A percentile compares a stretch with the other conserved stretches of the same genome.
phyloP scores from a whole-genome alignment of 2,329 filamentous ascomycete species.

The Colletotrichum orbiculare region DNA sequence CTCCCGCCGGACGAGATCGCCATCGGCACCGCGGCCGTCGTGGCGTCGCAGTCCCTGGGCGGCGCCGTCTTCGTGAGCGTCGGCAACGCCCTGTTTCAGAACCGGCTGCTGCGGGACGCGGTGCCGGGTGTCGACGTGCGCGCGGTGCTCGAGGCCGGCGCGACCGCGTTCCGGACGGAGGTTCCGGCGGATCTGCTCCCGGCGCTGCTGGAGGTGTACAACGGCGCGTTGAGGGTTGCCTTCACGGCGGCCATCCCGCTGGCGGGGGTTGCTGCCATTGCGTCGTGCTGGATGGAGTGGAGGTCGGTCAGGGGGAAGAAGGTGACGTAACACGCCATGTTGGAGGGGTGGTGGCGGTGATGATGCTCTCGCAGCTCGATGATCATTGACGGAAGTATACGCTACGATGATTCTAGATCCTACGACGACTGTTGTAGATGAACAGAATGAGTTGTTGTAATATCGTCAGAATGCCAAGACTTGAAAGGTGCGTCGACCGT shows the following conservation, averaged over 20 bases:
- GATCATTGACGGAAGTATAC: background rate
- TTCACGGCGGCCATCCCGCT: slow-evolving; percentile 48
- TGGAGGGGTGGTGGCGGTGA: too few species aligned
- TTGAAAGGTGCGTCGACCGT: too few species aligned
- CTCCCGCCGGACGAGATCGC: slow-evolving; percentile 42
- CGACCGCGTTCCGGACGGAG: slow-evolving; percentile 61
- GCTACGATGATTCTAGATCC: too few species aligned
- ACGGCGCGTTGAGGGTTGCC: slow-evolving; percentile 67
- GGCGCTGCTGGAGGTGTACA: slow-evolving; percentile 68
- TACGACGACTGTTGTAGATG: too few species aligned
- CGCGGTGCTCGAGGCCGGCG: slow-evolving; percentile 50
- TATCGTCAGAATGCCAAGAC: too few species aligned
- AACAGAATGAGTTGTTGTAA: too few species aligned
- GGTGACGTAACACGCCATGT: background rate
- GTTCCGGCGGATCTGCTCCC: slow-evolving; percentile 59
- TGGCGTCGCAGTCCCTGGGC: slow-evolving; percentile 49
- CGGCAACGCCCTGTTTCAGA: slow-evolving; percentile 53
- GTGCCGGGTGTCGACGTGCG: slow-evolving; percentile 27
- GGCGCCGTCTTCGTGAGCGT: slow-evolving; percentile 57
- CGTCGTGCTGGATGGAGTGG: slow-evolving; percentile 33
- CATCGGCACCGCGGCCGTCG: slow-evolving; percentile 46
- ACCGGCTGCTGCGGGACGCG: slow-evolving; percentile 47
- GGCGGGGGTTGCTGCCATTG: slow-evolving; percentile 25
- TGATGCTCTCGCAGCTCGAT: background rate
- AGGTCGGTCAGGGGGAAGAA: slow-evolving; percentile 20